Evolutionary conservation across 306 rosid genomes (phyloP).

Genomic region (Dryas alaskensis): DNA sequence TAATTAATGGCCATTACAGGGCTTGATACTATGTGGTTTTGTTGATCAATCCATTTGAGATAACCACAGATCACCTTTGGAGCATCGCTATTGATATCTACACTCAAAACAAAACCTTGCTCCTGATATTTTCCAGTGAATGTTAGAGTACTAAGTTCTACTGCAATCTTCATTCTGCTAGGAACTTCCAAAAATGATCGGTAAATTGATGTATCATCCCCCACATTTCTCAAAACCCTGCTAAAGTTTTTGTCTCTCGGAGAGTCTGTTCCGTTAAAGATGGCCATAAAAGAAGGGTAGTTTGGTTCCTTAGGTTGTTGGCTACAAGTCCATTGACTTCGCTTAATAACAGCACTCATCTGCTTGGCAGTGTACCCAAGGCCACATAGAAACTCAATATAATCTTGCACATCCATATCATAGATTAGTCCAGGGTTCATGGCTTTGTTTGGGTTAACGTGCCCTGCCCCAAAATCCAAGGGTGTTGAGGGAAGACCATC

Average conservation of each 20-base stretch:
- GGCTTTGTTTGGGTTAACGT: conserved; percentile 19
- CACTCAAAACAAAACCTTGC: background rate
- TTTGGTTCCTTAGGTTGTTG: background rate
- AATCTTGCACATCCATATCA: background rate
- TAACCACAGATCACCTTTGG: background rate
- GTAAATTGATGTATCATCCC: background rate
- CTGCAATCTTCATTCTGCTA: background rate
- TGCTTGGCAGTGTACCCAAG: background rate
- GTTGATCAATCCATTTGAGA: background rate
- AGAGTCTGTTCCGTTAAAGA: background rate
- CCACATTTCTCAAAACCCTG: conserved; percentile 17
- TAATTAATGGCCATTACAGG: background rate
- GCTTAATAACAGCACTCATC: background rate
- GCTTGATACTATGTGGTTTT: background rate
- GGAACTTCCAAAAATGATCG: background rate
- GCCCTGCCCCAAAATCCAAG: conserved; percentile 14
- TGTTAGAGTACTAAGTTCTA: background rate
- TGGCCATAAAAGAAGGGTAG: conserved; percentile 14
- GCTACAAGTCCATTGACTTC: background rate
- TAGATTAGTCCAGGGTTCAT: conserved; percentile 19
- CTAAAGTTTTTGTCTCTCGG: background rate
- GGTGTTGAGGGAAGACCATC: background rate
- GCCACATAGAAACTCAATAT: background rate
- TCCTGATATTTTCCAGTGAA: background rate
- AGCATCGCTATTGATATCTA: background rate